These are phyloP conservation scores for Thalassiosira pacifica DNA, from an alignment of 352 stramenopile species.

Conservation along the genomic window DNA sequence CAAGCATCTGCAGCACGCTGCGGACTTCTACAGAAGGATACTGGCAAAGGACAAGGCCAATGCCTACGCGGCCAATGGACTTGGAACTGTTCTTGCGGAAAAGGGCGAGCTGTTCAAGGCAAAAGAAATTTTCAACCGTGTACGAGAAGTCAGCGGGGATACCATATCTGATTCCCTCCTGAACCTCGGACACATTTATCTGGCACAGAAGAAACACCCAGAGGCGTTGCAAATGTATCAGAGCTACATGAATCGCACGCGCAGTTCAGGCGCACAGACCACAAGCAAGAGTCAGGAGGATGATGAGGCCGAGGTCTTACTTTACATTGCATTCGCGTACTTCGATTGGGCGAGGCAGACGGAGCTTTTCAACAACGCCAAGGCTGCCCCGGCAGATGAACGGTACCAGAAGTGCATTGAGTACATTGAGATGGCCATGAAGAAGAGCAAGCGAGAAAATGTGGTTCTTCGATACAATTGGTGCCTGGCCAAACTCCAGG, in stretches of 20 bases:
- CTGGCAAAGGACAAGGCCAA: slow-evolving; percentile 92
- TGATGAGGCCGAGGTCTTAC: slow-evolving; percentile 79
- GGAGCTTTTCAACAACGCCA: slow-evolving; percentile 79
- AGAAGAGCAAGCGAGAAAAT: slow-evolving; percentile 76
- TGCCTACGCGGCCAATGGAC: slow-evolving; percentile 96
- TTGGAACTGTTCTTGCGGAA: slow-evolving; percentile 97
- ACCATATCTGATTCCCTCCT: slow-evolving; percentile 94
- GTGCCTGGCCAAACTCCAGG: slow-evolving; percentile 82
- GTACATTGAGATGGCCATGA: slow-evolving; percentile 77
- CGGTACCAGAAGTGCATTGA: slow-evolving; percentile 84
- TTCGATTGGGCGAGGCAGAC: slow-evolving; percentile 87
- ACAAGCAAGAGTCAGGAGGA: slow-evolving; percentile 82
- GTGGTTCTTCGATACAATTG: slow-evolving; percentile 81
- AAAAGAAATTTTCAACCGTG: slow-evolving; percentile 94
- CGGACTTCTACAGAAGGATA: slow-evolving; percentile 97
- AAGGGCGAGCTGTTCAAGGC: slow-evolving; percentile 96
- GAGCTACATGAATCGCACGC: slow-evolving; percentile 87
- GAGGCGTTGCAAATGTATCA: slow-evolving; percentile 96
- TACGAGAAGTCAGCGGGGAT: slow-evolving; percentile 95
- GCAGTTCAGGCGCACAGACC: slow-evolving; percentile 71
- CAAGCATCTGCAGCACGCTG: slow-evolving; percentile 94
- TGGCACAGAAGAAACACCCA: slow-evolving; percentile 95
- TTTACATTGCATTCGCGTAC: slow-evolving; percentile 86
- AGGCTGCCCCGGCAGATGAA: slow-evolving; percentile 82
- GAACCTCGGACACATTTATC: slow-evolving; percentile 97